Evolutionary conservation across 345 rosid genomes (phyloP), one percentile per base, ranked within the genome.

Genomic region (Rhodomyrtus tomentosa): DNA sequence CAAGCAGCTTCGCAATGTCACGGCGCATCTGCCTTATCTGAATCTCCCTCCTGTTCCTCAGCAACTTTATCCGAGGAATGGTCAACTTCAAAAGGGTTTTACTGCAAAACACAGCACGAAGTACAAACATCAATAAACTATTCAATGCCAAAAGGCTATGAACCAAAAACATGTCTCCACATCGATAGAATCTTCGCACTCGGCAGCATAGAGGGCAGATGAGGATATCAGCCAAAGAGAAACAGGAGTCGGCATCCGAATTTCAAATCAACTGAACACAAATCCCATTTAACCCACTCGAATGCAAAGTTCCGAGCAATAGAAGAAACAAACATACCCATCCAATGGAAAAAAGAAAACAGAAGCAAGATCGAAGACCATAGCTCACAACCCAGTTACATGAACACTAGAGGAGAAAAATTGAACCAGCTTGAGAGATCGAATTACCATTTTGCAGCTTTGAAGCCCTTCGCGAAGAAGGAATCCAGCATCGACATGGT

Each of bases 1-100:
- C 95, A n/a, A 97, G 98, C 88, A 95, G 98, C 90, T 95, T 95
- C 51, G 96, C 98, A 82, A 97, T 94, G 88, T 97, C 98, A 3
- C 94, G 93, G 38, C 96, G 98, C 99, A 95, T 95, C 86, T 97
- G 94, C 90, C 89, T 97, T 22, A 95, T 88, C 92, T 97, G 98
- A 81, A 94, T 91, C 92, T 95, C 98, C 83, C 99, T 93, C 89
- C 99, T 89, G 83, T 97, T 97, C 89, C 99, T 87, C 83, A 95
- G 89, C 90, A 97, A 88, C 91, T 94, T 97, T 82, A 95, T 95
- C n/a, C 98, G 90, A 4, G 98, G 98, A 83, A 92, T 92, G 79
- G 92, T 88, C 89, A 97, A 88, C 89, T 97, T 95, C 56, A 97
- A 89, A 27, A 95, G 91, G 54, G 99, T 97, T 91, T 97, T 97